Evolutionary conservation across 2,329 filamentous ascomycete species (phyloP), one percentile per base, ranked within the genome.

Genomic region (Aureobasidium sp.): DNA sequence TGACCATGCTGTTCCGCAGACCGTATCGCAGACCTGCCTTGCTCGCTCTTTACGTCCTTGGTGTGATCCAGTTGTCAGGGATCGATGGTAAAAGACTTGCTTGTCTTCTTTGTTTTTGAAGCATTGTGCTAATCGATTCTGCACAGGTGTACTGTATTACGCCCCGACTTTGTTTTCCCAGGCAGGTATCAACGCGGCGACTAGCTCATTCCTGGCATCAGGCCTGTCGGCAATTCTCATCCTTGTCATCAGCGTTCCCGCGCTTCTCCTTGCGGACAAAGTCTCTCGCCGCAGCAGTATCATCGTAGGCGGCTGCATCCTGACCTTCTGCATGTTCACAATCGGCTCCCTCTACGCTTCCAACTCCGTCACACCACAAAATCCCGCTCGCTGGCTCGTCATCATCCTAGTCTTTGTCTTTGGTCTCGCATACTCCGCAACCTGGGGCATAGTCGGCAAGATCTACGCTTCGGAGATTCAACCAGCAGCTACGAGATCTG

Each of bases 401-500:
- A 75, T 82, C n/a, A 70, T 79, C 2, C 68, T 72, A 7, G 78
- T 82, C 16, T 82, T 78, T 65, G 65, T 77, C 0, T 82, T 80
- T 57, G 75, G 77, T 0, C 68, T 81, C 5, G 72, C 73, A 0
- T 82, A 78, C 63, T 74, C 71, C 21, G 72, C 70, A 0, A 79
- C 79, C 0, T 85, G 82, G 81, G 81, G 74, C 1, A 78, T 85
- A n/a, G 77, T 78, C 0, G 75, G 81, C 50, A 81, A 81, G 64
- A 79, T 85, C 13, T 85, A 83, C 62, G 78, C 79, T 1, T 77
- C 77, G 4, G 82, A 85, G 70, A 84, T 85, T 48, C 82, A 84
- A 63, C 81, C 81, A 0, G 73, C 76, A 2, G 73, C 78, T 41
- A 83, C 80, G 0, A 75, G 82, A 5, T 81, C 80, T 2, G 77